Percentiles rank a stretch among this genome's conserved stretches.
Conservation (phyloP, 768 basidiomycete genomes). For the Clitopilus passeckerianus region DNA sequence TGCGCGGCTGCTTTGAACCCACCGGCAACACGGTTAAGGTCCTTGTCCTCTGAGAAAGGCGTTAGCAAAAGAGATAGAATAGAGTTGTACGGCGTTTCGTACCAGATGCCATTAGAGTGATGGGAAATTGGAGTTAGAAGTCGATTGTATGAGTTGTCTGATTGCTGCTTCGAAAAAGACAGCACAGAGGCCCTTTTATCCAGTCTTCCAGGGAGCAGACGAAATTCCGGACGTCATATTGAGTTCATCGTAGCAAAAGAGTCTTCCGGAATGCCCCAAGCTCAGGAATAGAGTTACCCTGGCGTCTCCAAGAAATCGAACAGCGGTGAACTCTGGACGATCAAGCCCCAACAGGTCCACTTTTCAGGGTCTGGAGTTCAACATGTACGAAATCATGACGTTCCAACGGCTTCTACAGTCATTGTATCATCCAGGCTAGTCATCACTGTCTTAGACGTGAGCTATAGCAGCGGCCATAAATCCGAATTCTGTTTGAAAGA, state of each 20-base stretch:
- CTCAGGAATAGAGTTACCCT: neutral
- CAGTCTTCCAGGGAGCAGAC: too few species aligned
- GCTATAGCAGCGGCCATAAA: too few species aligned
- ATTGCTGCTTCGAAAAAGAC: too few species aligned
- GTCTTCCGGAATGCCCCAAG: neutral
- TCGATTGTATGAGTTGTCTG: neutral
- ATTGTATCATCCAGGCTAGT: too few species aligned
- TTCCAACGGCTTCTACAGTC: neutral
- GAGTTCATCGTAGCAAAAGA: neutral
- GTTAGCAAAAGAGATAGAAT: neutral
- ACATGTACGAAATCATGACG: neutral
- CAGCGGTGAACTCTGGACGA: neutral
- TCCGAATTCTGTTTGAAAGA: too few species aligned
- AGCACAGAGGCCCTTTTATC: too few species aligned
- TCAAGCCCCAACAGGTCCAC: neutral
- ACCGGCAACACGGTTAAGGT: constrained; percentile 23
- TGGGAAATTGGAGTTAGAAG: neutral
- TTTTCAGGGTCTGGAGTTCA: neutral
- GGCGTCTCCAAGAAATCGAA: neutral
- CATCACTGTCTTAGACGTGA: too few species aligned
- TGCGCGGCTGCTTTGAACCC: constrained; percentile 55
- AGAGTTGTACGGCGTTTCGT: neutral
- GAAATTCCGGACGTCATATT: neutral
- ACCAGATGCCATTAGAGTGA: neutral
- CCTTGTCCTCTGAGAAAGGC: constrained; percentile 6